phyloP scores from a whole-genome alignment of 108 stramenopile species.

The Nannochloropsis granulata region DNA sequence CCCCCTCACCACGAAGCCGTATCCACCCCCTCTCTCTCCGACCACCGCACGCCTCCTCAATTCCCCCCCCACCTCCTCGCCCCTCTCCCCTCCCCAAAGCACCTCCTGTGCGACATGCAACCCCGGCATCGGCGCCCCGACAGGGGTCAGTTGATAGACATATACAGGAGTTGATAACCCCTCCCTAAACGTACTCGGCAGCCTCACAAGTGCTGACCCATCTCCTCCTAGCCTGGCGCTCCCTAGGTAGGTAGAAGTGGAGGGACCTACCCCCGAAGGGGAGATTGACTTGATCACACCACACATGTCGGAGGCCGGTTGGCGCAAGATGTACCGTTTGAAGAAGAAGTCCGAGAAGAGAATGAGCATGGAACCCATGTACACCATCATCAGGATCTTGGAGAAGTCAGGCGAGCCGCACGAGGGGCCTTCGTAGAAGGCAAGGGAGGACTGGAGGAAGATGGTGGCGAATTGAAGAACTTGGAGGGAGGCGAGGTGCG shows the following conservation, averaged over 20 bases:
- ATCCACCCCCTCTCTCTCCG: background rate
- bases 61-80: background rate
- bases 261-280: background rate
- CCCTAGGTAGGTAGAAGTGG: background rate
- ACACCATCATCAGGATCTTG: constrained; percentile 5
- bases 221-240: background rate
- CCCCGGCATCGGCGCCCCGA: constrained; percentile 13
- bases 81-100: background rate
- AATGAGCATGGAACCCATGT: constrained; percentile 10
- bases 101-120: constrained; percentile 5
- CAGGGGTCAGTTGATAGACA: constrained; percentile 11
- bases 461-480: constrained; percentile 10
- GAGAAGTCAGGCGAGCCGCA: constrained; percentile 19
- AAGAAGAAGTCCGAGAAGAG: constrained; percentile 17
- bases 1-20: background rate
- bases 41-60: background rate
- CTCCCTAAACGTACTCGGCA: background rate
- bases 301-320: constrained; percentile 14
- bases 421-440: constrained; percentile 11
- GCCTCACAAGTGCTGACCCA: background rate
- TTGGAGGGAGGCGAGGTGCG: constrained; percentile 14
- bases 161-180: background rate
- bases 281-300: constrained; percentile 14
- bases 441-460: constrained; percentile 4
- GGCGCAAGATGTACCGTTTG: constrained; percentile 3